Percentiles rank a stretch among this genome's conserved stretches.
Conservation (phyloP, 345 rosid species). For the Moricandia moricandioides region DNA sequence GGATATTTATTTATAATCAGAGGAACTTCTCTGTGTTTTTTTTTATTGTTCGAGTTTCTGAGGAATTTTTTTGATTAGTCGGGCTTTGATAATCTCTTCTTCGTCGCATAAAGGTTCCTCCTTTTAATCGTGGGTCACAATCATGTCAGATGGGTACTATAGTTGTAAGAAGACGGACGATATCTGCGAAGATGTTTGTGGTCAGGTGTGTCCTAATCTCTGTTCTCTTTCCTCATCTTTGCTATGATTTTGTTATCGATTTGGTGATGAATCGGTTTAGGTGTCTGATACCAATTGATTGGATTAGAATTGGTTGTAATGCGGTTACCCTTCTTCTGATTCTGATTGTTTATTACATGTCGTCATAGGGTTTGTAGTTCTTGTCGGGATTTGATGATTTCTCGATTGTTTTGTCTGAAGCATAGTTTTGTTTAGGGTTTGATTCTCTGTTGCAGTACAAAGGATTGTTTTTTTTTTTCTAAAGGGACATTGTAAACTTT, state of each 20-base stretch:
- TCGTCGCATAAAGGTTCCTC: not conserved
- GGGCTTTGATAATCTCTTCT: constrained; percentile 8
- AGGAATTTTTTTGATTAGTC: not conserved
- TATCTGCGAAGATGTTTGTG: constrained; percentile 77
- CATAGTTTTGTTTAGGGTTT: not conserved
- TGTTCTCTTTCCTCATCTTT: not conserved
- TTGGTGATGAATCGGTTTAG: not conserved
- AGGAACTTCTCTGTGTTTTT: constrained; percentile 12
- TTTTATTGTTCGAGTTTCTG: constrained; percentile 1
- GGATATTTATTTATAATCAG: constrained; percentile 14
- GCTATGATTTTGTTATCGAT: constrained; percentile 15
- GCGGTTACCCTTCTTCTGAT: not conserved
- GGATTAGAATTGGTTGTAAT: not conserved
- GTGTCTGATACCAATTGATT: not conserved
- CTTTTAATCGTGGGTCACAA: constrained; percentile 3
- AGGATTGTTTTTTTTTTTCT: not conserved
- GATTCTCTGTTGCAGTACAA: not conserved
- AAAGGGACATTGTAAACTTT: not conserved
- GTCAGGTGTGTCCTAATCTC: constrained; percentile 50
- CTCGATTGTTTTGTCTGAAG: not conserved
- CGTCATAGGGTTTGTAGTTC: not conserved
- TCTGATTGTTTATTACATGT: not conserved
- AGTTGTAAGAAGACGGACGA: constrained; percentile 89
- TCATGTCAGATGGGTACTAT: constrained; percentile 74
- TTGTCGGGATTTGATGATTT: not conserved